Base-by-base conservation (phyloP, 306 rosid genomes). In the Phaseolus lunatus region DNA sequence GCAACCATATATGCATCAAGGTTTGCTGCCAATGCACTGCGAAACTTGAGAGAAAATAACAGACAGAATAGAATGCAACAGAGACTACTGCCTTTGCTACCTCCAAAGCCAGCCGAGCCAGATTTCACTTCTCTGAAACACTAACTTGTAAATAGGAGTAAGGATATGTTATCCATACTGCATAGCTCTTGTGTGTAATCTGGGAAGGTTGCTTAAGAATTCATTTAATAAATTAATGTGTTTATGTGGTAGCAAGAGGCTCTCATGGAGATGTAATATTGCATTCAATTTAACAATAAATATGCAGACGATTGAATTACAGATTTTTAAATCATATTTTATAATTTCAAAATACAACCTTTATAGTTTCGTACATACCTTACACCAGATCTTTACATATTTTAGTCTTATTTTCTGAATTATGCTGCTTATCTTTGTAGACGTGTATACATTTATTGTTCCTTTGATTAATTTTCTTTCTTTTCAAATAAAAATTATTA, bases 81-180 rank as follows among this genome's bases (percentile, higher is more conserved):
- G 22, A 80, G 84, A 70, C 47, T 86, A 76, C 68, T 81, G 4
- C 84, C 84, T 63, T 52, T 89, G 43, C 72, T 90, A 37, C 97
- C 91, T 61, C 92, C 71, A 61, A 91, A 91, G 65, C 98, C 98
- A 22, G 57, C 85, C 5, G 96, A 91, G 43, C 93, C 92, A 65
- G 89, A 91, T 78, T 89, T 89, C 84, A 76, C 87, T 41, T 33
- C 80, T 45, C 78, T 83, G 62, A 61, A 53, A 7, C 73, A 64
- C 75, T 74, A 75, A 26, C 33, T 39, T 67, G 61, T 26, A 41
- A 35, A 43, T 33, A 2, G 68, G 69, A 50, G 54, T 22, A 27
- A 45, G 54, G 52, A 4, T 7, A 27, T 11, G 27, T 8, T 47
- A 53, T 45, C 27, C 69, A 13, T 37, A 31, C 45, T 67, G 6